Conservation (phyloP, 164 flowering plant genomes). For the Tinospora cordifolia region DNA sequence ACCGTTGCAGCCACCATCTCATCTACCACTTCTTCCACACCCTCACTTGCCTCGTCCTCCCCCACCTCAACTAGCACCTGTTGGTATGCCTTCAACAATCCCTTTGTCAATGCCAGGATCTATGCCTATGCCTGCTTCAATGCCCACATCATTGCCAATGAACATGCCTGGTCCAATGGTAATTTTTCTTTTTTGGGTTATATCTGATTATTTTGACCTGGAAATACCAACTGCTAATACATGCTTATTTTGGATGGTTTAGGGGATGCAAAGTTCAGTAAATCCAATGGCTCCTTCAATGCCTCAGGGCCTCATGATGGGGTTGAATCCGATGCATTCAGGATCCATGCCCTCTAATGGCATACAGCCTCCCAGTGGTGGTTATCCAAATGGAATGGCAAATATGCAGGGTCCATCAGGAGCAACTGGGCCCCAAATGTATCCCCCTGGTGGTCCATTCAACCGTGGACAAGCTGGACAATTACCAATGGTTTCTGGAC, state of each 20-base stretch:
- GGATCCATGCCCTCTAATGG: slow-evolving; percentile 40
- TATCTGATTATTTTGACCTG: background rate
- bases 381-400: slow-evolving; percentile 48
- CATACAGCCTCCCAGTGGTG: slow-evolving; percentile 41
- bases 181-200: slow-evolving; percentile 4
- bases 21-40: slow-evolving; percentile 53
- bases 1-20: slow-evolving; percentile 74
- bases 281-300: slow-evolving; percentile 66
- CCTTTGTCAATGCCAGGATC: slow-evolving; percentile 55
- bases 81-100: slow-evolving; percentile 45
- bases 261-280: slow-evolving; percentile 72
- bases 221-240: background rate
- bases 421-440: slow-evolving; percentile 60
- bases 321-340: slow-evolving; percentile 72
- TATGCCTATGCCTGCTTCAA: slow-evolving; percentile 38
- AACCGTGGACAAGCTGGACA: slow-evolving; percentile 66
- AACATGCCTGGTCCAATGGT: slow-evolving; percentile 71
- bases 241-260: slow-evolving; percentile 6
- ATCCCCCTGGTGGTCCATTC: slow-evolving; percentile 52
- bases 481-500: slow-evolving; percentile 67
- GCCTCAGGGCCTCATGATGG: slow-evolving; percentile 73
- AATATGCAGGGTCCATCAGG: slow-evolving; percentile 59
- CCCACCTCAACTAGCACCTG: slow-evolving; percentile 49
- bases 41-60: slow-evolving; percentile 77
- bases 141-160: slow-evolving; percentile 29